Conservation (phyloP, 2,329 filamentous ascomycete genomes). For the Elsinoe australis region DNA sequence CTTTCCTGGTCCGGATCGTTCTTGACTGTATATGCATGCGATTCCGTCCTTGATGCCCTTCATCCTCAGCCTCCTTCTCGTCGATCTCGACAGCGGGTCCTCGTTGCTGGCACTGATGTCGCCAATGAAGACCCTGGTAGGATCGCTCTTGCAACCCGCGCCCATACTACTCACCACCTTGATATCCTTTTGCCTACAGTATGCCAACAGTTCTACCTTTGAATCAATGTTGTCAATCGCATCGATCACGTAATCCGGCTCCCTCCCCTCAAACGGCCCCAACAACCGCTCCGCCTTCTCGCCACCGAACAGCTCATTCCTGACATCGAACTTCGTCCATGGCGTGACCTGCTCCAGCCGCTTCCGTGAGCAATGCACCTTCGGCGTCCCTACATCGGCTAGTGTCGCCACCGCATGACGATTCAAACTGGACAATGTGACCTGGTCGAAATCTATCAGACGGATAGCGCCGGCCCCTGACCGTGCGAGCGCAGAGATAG, state of each 20-base stretch:
- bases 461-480: slow-evolving; percentile 84
- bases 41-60: slow-evolving; percentile 77
- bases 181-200: slow-evolving; percentile 70
- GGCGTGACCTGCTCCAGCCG: slow-evolving; percentile 79
- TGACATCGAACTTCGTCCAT: slow-evolving; percentile 83
- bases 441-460: slow-evolving; percentile 94
- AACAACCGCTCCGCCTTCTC: slow-evolving; percentile 60
- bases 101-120: slow-evolving; percentile 85
- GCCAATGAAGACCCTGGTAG: slow-evolving; percentile 77
- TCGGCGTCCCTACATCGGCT: slow-evolving; percentile 85
- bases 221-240: slow-evolving; percentile 98
- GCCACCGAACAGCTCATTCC: slow-evolving; percentile 73
- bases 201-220: slow-evolving; percentile 83
- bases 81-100: slow-evolving; percentile 79
- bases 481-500: slow-evolving; percentile 72
- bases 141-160: slow-evolving; percentile 84
- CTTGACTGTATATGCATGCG: slow-evolving; percentile 84
- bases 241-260: slow-evolving; percentile 83
- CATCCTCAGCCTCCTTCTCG: slow-evolving; percentile 66
- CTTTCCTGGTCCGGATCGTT: slow-evolving; percentile 84
- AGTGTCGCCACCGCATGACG: slow-evolving; percentile 92
- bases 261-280: slow-evolving; percentile 52
- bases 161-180: slow-evolving; percentile 93
- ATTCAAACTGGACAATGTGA: slow-evolving; percentile 88
- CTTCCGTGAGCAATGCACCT: slow-evolving; percentile 75